Conservation (phyloP, 129 eudicot genomes). For the Helichrysum umbraculigerum region DNA sequence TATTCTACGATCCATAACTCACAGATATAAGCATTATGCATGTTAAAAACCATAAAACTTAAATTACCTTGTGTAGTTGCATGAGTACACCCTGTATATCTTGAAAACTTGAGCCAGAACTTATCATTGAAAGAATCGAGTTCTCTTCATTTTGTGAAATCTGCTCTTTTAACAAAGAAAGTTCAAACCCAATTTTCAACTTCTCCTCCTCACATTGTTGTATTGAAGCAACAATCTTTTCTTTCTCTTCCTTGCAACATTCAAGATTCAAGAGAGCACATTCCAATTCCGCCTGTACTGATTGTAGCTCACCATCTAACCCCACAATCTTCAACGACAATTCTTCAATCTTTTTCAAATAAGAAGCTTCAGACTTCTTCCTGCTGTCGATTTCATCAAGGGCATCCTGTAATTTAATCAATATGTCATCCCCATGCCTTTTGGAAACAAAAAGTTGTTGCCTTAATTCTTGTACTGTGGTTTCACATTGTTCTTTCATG, state of each 20-base stretch:
- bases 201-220: conserved; percentile 50
- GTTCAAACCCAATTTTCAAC: conserved; percentile 37
- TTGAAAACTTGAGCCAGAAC: conserved; percentile 44
- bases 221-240: conserved; percentile 51
- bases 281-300: conserved; percentile 65
- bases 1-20: not conserved
- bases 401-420: conserved; percentile 83
- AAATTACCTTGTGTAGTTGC: conserved; percentile 67
- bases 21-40: not conserved
- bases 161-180: conserved; percentile 38
- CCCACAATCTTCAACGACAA: conserved; percentile 51
- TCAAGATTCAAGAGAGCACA: conserved; percentile 78
- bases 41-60: conserved; percentile 3
- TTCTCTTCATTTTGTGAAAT: conserved; percentile 52
- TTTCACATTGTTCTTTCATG: conserved; percentile 88
- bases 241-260: conserved; percentile 96
- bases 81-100: conserved; percentile 48
- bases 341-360: conserved; percentile 67
- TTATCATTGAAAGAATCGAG: conserved; percentile 35
- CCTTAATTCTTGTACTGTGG: conserved; percentile 67
- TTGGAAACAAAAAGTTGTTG: conserved; percentile 79
- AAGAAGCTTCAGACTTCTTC: conserved; percentile 77
- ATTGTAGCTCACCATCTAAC: conserved; percentile 63
- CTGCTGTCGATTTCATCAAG: conserved; percentile 73
- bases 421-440: conserved; percentile 87